Evolutionary conservation across 2,329 filamentous ascomycete genomes (phyloP).

Genomic region (Sclerotinia subarctica): DNA sequence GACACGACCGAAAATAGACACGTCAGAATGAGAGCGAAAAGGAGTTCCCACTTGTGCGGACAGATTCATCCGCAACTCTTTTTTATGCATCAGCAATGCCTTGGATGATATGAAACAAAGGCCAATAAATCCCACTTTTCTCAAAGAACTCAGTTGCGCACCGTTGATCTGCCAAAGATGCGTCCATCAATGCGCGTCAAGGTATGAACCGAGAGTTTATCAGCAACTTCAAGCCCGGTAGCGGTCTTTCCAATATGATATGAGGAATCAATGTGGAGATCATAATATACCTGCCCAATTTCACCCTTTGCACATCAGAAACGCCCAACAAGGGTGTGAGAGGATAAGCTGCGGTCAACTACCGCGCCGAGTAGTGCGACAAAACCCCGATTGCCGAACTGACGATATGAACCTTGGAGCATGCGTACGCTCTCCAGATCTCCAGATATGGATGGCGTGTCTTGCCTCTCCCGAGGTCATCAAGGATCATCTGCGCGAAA

Average conservation of each 20-base stretch:
- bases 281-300: background rate
- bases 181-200: slow-evolving; percentile 4
- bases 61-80: background rate
- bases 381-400: background rate
- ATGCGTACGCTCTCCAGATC: background rate
- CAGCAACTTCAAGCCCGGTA: background rate
- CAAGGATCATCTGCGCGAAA: background rate
- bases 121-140: background rate
- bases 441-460: background rate
- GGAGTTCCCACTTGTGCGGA: background rate
- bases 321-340: background rate
- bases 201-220: background rate
- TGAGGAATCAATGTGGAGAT: background rate
- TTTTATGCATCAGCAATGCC: background rate
- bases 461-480: background rate
- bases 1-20: slow-evolving; percentile 3
- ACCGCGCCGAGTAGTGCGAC: background rate
- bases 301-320: background rate
- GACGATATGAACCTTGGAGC: background rate
- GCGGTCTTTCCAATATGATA: background rate
- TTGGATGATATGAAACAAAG: background rate
- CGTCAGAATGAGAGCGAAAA: background rate
- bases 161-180: slow-evolving; percentile 5
- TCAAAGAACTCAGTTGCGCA: background rate
- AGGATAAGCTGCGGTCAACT: background rate